Evolutionary conservation across 805 yeast genomes (phyloP).

Genomic region (Ogataea nitratoaversa): DNA sequence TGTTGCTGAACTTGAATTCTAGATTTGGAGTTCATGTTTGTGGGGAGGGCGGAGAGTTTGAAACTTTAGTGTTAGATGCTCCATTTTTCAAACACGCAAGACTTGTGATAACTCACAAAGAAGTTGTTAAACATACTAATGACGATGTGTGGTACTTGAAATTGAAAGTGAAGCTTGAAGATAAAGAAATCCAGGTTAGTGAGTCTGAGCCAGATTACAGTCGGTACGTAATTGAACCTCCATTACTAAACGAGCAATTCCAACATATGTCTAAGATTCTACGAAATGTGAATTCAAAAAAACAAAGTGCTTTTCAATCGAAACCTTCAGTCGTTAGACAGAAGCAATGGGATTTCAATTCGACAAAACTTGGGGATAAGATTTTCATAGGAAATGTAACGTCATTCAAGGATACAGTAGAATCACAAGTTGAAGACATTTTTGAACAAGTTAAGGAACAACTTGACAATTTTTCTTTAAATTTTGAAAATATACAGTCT

Average conservation of each 20-base stretch:
- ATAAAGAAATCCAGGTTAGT: constrained; percentile 12
- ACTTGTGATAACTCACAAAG: constrained; percentile 38
- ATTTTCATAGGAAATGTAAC: constrained; percentile 43
- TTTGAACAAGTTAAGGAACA: constrained; percentile 39
- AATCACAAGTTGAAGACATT: constrained; percentile 45
- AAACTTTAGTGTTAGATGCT: constrained; percentile 85
- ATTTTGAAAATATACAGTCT: constrained; percentile 49
- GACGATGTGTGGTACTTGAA: constrained; percentile 72
- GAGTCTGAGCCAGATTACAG: constrained; percentile 16
- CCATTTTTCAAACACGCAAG: constrained; percentile 66
- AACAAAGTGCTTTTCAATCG: no score
- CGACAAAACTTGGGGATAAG: constrained; percentile 25
- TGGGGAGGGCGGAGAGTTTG: constrained; percentile 99
- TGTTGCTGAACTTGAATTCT: constrained; percentile 50
- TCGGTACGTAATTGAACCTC: constrained; percentile 27
- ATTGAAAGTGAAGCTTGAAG: constrained; percentile 47
- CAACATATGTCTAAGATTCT: constrained; percentile 20
- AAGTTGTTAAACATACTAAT: constrained; percentile 43
- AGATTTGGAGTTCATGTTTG: constrained; percentile 85
- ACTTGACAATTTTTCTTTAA: constrained; percentile 29
- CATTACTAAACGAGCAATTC: constrained; percentile 40
- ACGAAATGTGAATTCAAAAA: no score
- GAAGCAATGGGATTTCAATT: constrained; percentile 7
- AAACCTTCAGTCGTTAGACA: neutral
- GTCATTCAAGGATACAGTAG: constrained; percentile 28